Base-by-base conservation (phyloP, 176 grass and related monocot species). In the Tillandsia fasciculata region DNA sequence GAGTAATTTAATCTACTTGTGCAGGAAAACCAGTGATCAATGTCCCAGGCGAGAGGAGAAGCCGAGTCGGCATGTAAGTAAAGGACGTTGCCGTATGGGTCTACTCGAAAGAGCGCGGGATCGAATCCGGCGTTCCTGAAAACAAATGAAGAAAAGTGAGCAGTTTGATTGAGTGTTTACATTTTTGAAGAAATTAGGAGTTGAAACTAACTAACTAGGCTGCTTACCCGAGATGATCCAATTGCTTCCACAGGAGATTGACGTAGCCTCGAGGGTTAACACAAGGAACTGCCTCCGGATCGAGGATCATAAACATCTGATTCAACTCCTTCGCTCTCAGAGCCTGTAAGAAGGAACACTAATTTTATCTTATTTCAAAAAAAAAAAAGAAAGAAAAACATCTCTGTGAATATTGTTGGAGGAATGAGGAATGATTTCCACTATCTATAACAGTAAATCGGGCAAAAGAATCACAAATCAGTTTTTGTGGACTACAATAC, bases 221-320 rank as follows among this genome's bases (percentile, higher is more conserved):
- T 68, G 24, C 72, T 68, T 64, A 91, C 84, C 94, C 87, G 73
- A 99, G 84, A 78, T 99, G 89, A 54, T 99, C 84, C 49, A 99
- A 87, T 79, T 90, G 94, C 84, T 93, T 99, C 94, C 94, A 99
- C 53, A 99, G 74, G n/a, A 93, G 89, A 82, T 86, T 99, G 70
- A 86, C 82, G 66, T 76, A 99, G 27, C 94, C 94, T 33, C 84
- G 82, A 12, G 87, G 87, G 54, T 99, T 99, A 50, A 82, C 63
- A 18, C 84, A 80, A 67, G 89, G 82, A 68, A 48, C 24, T 11
- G 94, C 94, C 15, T 84, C 94, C 50, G 84, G 69, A 75, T 93
- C 89, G 9, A 66, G 11, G 68, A 99, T 82, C 5, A 84, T 89
- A 77, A 99, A 93, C 84, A 82, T 90, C 61, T 93, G 81, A 77